phyloP scores from a whole-genome alignment of 2,329 filamentous ascomycete species.

The Cercospora canescens region DNA sequence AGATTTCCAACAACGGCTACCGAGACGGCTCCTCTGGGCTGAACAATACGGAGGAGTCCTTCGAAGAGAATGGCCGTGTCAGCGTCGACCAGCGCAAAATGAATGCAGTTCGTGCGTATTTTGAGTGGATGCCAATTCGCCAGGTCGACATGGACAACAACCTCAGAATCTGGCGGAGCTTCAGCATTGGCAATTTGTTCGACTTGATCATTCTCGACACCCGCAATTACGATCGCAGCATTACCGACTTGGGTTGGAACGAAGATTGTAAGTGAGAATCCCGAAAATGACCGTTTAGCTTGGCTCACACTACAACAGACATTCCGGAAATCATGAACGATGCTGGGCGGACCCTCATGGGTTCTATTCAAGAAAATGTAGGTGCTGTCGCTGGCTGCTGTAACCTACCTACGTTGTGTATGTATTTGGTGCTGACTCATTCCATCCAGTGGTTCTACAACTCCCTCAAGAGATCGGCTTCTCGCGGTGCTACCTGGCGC shows the following conservation, averaged over 20 bases:
- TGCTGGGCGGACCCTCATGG: slow-evolving; percentile 32
- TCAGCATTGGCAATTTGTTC: slow-evolving; percentile 43
- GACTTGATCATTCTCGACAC: slow-evolving; percentile 48
- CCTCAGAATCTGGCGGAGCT: slow-evolving; percentile 44
- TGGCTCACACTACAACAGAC: slow-evolving; percentile 2
- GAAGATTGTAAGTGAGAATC: slow-evolving; percentile 5
- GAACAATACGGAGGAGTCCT: slow-evolving; percentile 47
- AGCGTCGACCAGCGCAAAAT: slow-evolving; percentile 48
- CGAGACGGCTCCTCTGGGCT: slow-evolving; percentile 42
- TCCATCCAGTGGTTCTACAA: slow-evolving; percentile 53
- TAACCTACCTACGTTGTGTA: neutral
- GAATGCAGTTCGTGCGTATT: slow-evolving; percentile 46
- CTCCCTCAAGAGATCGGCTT: slow-evolving; percentile 39
- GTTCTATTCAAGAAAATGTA: slow-evolving; percentile 27
- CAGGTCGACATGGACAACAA: slow-evolving; percentile 49
- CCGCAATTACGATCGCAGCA: slow-evolving; percentile 44
- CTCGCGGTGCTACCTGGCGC: slow-evolving; percentile 67
- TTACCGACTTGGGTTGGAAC: slow-evolving; percentile 40
- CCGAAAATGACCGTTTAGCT: neutral
- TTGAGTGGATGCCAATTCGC: slow-evolving; percentile 47
- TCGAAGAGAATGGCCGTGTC: slow-evolving; percentile 41
- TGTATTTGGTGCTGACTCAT: neutral
- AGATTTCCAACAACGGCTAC: slow-evolving; percentile 45
- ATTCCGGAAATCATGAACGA: slow-evolving; percentile 30
- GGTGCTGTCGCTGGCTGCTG: neutral